Evolutionary conservation across 805 yeast genomes (phyloP).

Genomic region (Lipomyces spencermartinsiae): DNA sequence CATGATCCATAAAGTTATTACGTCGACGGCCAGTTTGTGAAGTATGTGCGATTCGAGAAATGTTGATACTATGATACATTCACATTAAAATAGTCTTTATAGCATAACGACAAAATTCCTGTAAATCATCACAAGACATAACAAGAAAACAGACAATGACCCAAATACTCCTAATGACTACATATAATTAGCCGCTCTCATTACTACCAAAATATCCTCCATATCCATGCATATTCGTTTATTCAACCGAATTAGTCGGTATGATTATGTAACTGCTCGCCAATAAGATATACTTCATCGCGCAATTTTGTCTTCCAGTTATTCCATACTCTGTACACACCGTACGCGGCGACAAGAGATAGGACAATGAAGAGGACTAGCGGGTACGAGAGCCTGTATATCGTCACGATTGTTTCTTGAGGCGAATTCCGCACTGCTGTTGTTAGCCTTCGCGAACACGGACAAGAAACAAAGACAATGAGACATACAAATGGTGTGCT

Average conservation of each 20-base stretch:
- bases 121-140: not conserved
- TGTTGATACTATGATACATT: not conserved
- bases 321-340: conserved; percentile 15
- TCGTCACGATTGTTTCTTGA: conserved; percentile 16
- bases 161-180: conserved; percentile 5
- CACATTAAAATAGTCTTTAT: not conserved
- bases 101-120: conserved; percentile 1
- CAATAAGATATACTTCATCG: conserved; percentile 46
- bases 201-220: not conserved
- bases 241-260: conserved; percentile 19
- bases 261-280: conserved; percentile 46
- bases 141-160: not conserved
- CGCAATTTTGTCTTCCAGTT: conserved; percentile 41
- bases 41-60: not conserved
- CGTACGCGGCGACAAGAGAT: conserved; percentile 2
- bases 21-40: too few relatives aligned
- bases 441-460: not conserved
- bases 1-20: too few relatives aligned
- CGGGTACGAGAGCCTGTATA: conserved; percentile 30
- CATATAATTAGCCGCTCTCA: not conserved
- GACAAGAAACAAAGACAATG: too few relatives aligned
- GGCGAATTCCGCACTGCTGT: conserved; percentile 15
- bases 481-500: conserved; percentile 14
- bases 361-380: conserved; percentile 15
- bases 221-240: not conserved